Evolutionary conservation across 345 rosid species (phyloP).

Genomic region (Salix arbutifolia): DNA sequence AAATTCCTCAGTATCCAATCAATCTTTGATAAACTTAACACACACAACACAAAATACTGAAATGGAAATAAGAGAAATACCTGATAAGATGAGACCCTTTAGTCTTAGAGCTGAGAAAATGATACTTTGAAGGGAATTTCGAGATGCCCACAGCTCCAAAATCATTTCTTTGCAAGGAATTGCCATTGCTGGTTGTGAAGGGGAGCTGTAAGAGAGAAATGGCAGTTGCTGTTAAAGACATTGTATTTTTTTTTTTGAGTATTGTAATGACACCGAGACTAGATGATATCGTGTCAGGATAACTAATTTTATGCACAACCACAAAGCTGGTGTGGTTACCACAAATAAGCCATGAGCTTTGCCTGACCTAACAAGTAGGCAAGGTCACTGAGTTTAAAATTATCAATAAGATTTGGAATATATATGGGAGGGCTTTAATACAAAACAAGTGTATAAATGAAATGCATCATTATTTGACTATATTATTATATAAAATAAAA

Average conservation of each 20-base stretch:
- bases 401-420: too few species aligned
- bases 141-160: constrained; percentile 12
- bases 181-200: constrained; percentile 8
- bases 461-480: too few species aligned
- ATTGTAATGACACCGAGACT: too few species aligned
- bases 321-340: too few species aligned
- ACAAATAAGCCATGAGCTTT: too few species aligned
- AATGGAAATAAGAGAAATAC: constrained; percentile 4
- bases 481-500: too few species aligned
- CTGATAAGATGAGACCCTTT: constrained; percentile 20
- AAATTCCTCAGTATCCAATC: not conserved
- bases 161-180: constrained; percentile 11
- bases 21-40: not conserved
- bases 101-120: constrained; percentile 9
- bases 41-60: not conserved
- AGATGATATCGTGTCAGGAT: too few species aligned
- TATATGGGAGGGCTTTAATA: too few species aligned
- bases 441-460: too few species aligned
- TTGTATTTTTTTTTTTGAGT: not conserved
- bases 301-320: too few species aligned
- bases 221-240: constrained; percentile 3
- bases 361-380: too few species aligned
- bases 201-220: constrained; percentile 11
- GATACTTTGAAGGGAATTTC: not conserved
- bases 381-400: too few species aligned